Base-by-base conservation (phyloP, 192 early-diverging fungal species). In the Rhizoclosmatium globosum region DNA sequence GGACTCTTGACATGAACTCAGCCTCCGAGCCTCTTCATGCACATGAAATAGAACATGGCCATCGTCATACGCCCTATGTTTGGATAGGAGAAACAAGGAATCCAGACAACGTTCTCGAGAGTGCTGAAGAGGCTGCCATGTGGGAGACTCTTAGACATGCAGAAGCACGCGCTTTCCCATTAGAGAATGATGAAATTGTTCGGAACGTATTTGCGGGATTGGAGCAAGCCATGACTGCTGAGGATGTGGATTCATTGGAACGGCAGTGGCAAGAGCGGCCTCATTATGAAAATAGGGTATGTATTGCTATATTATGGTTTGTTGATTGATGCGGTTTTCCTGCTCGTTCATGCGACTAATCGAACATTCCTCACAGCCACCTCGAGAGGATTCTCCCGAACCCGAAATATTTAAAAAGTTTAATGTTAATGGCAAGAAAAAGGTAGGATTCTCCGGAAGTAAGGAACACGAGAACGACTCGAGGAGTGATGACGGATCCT, bases 81-180 rank as follows among this genome's bases (percentile, higher is more conserved):
- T 74, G 73, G 73, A 74, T 74, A 21, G 73, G 73, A 17, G 73
- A 74, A 41, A 9, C 17, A 4, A 42, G 15, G 6, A 57, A 50
- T 7, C 17, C 23, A 7, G 41, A 71, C 56, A 58, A 58, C 31
- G 17, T 57, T 50, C 11, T 58, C 15, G 73, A 74, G 60, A 74
- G 44, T 23, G 41, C 59, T 44, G 59, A 64, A n/a, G 78, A 79
- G 68, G 69, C 64, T 6, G 56, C 17, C 19, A 62, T 79, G 39
- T 79, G 78, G 78, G 58, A 71, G 48, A 47, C 69, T 0, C 39
- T 79, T 58, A 4, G 78, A 17, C 78, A 79, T 65, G 78, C 61
- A 0, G 78, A 79, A 57, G 78, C 78, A 6, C 41, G 70, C 19
- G 47, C 59, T 46, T 79, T 79, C 41, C 78, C 78, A 38, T 50